Evolutionary conservation across 2,329 filamentous ascomycete species (phyloP).

Genomic region (Clarireedia paspali): DNA sequence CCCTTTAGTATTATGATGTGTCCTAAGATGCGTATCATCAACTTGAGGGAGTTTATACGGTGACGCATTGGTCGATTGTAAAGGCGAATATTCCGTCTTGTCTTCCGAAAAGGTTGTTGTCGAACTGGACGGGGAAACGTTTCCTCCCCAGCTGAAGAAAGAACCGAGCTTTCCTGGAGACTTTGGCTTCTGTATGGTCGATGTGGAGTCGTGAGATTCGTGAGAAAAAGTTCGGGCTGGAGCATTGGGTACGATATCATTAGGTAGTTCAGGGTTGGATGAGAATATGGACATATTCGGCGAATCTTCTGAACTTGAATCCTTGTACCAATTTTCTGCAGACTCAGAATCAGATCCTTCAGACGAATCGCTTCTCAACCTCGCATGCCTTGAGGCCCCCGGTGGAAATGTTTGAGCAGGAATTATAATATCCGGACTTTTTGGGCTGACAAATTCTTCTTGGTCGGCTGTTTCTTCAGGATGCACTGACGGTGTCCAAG

Average conservation of each 20-base stretch:
- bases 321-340: slow-evolving; percentile 24
- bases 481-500: slow-evolving; percentile 19
- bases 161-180: slow-evolving; percentile 52
- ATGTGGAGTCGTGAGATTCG: slow-evolving; percentile 23
- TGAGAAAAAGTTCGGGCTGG: slow-evolving; percentile 20
- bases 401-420: slow-evolving; percentile 15
- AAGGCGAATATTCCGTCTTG: slow-evolving; percentile 42
- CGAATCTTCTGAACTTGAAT: slow-evolving; percentile 23
- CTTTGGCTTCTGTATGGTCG: slow-evolving; percentile 33
- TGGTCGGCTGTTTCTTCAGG: slow-evolving; percentile 12
- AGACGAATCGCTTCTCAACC: slow-evolving; percentile 24
- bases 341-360: slow-evolving; percentile 24
- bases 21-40: slow-evolving; percentile 20
- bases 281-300: slow-evolving; percentile 30
- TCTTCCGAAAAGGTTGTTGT: slow-evolving; percentile 54
- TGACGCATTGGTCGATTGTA: slow-evolving; percentile 44
- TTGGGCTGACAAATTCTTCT: slow-evolving; percentile 11
- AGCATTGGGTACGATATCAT: slow-evolving; percentile 19
- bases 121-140: slow-evolving; percentile 46
- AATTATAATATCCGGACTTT: slow-evolving; percentile 21
- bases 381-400: slow-evolving; percentile 24
- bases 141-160: slow-evolving; percentile 60
- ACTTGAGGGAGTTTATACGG: slow-evolving; percentile 29
- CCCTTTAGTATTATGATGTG: slow-evolving; percentile 18
- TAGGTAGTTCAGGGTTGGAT: slow-evolving; percentile 27